These are phyloP conservation scores for Remersonia thermophila DNA, from an alignment of 2,329 filamentous ascomycete genomes.

Conservation along the genomic window DNA sequence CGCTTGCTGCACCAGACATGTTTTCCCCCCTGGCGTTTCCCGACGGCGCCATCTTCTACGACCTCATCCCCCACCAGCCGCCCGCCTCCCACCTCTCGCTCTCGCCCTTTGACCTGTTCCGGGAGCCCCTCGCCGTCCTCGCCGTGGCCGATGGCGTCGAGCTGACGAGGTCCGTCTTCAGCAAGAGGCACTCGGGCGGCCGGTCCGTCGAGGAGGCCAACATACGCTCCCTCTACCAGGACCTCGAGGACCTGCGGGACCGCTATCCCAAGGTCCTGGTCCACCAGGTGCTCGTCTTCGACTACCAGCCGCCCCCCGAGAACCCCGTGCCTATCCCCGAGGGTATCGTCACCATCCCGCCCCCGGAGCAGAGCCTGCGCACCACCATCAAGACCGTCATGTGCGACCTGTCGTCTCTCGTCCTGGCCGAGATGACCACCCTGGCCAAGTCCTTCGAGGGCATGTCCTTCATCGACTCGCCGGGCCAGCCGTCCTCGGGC, in stretches of 20 bases:
- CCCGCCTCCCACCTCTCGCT: slow-evolving; percentile 68
- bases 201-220: slow-evolving; percentile 43
- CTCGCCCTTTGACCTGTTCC: slow-evolving; percentile 80
- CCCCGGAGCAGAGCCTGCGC: slow-evolving; percentile 51
- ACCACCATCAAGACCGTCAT: slow-evolving; percentile 74
- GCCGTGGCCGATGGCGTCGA: slow-evolving; percentile 75
- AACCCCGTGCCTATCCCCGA: slow-evolving; percentile 46
- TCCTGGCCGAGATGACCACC: slow-evolving; percentile 64
- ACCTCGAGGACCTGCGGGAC: slow-evolving; percentile 59
- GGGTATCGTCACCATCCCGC: slow-evolving; percentile 60
- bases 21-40: slow-evolving; percentile 87
- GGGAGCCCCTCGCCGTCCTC: slow-evolving; percentile 72
- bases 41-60: slow-evolving; percentile 74
- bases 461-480: slow-evolving; percentile 66
- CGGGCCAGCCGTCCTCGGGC: slow-evolving; percentile 37
- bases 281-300: slow-evolving; percentile 70
- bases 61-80: slow-evolving; percentile 68
- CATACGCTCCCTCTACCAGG: slow-evolving; percentile 47
- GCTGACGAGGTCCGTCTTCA: slow-evolving; percentile 41
- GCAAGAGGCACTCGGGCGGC: slow-evolving; percentile 40
- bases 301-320: slow-evolving; percentile 43
- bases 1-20: slow-evolving; percentile 50
- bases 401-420: slow-evolving; percentile 62
- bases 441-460: slow-evolving; percentile 62
- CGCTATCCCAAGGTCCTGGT: slow-evolving; percentile 64